A percentile compares a stretch with the other conserved stretches of the same genome.
These are phyloP conservation scores for Claviceps monticola DNA, from an alignment of 2,329 filamentous ascomycete species.

Conservation along the genomic window DNA sequence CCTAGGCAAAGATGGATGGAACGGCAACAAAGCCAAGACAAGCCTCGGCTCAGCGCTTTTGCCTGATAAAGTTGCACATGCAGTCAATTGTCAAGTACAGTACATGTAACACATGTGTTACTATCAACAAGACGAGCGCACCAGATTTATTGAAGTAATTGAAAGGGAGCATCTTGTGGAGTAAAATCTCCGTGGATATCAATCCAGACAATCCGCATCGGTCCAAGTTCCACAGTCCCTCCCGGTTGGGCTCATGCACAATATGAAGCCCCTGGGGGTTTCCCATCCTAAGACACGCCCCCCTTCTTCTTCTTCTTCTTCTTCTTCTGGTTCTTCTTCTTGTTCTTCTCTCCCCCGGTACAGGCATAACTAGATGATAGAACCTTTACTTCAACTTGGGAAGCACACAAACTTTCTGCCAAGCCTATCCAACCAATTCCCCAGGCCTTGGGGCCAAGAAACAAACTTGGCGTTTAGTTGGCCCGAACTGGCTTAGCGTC, in stretches of 20 bases:
- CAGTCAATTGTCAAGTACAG: not conserved
- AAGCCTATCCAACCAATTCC: not conserved
- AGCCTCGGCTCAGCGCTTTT: no score
- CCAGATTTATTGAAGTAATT: no score
- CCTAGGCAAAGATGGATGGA: no score
- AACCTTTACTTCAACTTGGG: not conserved
- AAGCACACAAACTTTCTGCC: not conserved
- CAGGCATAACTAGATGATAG: not conserved
- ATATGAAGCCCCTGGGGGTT: not conserved
- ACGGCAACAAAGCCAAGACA: no score
- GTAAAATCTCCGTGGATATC: not conserved
- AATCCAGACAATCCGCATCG: not conserved
- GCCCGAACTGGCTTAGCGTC: not conserved
- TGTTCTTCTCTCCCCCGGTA: not conserved
- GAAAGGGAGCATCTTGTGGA: not conserved
- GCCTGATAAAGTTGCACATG: no score
- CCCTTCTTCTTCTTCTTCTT: not conserved
- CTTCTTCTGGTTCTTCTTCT: not conserved
- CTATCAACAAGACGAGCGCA: no score
- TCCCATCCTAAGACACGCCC: not conserved
- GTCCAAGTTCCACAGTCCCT: not conserved
- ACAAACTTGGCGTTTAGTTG: not conserved
- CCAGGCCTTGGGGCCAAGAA: not conserved
- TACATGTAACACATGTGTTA: not conserved
- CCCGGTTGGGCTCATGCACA: not conserved